Evolutionary conservation across 2,329 filamentous ascomycete genomes (phyloP), one percentile per base, ranked within the genome.

Genomic region (Phyllosticta citribraziliensis): DNA sequence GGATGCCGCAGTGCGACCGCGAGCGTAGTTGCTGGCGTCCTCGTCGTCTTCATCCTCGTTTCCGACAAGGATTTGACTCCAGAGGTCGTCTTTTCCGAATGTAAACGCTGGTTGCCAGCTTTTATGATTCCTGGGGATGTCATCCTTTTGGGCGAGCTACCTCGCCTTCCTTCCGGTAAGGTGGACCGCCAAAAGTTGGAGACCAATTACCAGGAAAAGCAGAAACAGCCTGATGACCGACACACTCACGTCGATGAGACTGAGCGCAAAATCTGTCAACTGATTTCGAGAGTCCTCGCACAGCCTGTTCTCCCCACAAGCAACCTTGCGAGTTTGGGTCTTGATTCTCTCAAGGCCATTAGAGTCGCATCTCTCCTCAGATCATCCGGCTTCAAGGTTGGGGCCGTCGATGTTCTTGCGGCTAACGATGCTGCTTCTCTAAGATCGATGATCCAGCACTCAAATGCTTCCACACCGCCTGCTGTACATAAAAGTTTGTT

Each of bases 61-160:
- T 80, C 83, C 40, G 67, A 72, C 2, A 65, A 67, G 5, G 68
- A 70, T 5, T 67, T 77, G 62, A 75, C 74, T 19, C 72, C 70
- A 35, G 70, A 72, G 27, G 64, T 72, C 12, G 76, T 96, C 11
- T 68, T 82, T 33, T 69, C 78, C 17, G 81, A 78, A 4, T 96
- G 90, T 72, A 80, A 79, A 57, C 79, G 80, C 57, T 96, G 91
- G 89, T 79, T 97, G 1, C 90, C 91, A 0, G 78, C 80, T 3
- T 94, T 87, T 69, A 96, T 96, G 92, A 75, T 95, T 1, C 92
- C 92, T 0, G 81, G 82, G 3, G 88, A 95, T 63, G 76, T 95
- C 24, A 72, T 90, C 0, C 68, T 88, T 1, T 74, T 88, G 64
- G 66, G 79, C 0, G 76, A 80, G 9, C 86, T 96, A 61, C 91